Evolutionary conservation across 257 asterid genomes (phyloP).

Genomic region (Marsdenia floribunda): DNA sequence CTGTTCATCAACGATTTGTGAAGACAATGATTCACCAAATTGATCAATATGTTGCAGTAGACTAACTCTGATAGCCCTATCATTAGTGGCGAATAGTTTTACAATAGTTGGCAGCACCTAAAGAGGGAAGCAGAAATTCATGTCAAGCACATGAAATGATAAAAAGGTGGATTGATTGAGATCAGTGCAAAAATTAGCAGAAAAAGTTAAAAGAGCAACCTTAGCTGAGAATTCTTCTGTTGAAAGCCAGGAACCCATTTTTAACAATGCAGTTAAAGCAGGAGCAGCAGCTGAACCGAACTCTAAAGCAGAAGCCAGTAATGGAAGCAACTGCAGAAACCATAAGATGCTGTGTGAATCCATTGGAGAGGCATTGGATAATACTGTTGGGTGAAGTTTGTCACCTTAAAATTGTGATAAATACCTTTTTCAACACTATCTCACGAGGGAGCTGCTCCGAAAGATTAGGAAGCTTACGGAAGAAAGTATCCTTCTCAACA

Average conservation of each 20-base stretch:
- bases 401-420: neutral
- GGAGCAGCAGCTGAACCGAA: conserved; percentile 99
- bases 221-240: conserved; percentile 70
- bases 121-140: conserved; percentile 10
- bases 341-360: conserved; percentile 15
- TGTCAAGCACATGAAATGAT: neutral
- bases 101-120: conserved; percentile 82
- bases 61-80: conserved; percentile 81
- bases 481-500: conserved; percentile 93
- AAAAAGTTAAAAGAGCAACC: conserved; percentile 37
- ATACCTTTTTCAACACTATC: conserved; percentile 94
- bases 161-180: neutral
- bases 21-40: conserved; percentile 79
- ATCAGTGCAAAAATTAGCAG: neutral
- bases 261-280: conserved; percentile 89
- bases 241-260: conserved; percentile 88
- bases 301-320: conserved; percentile 89
- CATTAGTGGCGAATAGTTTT: conserved; percentile 86
- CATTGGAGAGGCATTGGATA: neutral
- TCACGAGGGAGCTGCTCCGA: conserved; percentile 96
- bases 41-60: conserved; percentile 95
- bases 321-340: conserved; percentile 76
- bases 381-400: neutral
- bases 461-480: conserved; percentile 93
- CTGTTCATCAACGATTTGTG: conserved; percentile 90